These are phyloP conservation scores for Puccinia polysora DNA, from an alignment of 1,284 basidiomycete genomes.

Conservation along the genomic window DNA sequence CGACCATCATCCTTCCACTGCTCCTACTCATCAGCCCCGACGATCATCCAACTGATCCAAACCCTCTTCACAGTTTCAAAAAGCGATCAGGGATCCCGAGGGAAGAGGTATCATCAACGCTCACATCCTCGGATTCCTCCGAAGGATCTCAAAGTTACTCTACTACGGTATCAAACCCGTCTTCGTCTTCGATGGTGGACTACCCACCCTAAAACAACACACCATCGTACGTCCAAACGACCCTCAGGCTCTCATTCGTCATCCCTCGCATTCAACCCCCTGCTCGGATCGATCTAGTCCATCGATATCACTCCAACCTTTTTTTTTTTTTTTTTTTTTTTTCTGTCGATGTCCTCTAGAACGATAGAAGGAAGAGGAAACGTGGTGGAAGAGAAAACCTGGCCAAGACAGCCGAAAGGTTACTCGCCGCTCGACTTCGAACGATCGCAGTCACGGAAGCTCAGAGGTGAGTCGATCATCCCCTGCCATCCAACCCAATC, in stretches of 20 bases:
- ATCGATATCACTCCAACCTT: background rate
- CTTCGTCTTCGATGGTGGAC: conserved; percentile 94
- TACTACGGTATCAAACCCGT: conserved; percentile 94
- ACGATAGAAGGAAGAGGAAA: conserved; percentile 44
- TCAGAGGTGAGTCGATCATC: conserved; percentile 54
- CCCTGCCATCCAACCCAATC: background rate
- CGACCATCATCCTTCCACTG: no score
- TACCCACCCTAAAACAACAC: conserved; percentile 75
- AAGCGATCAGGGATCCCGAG: conserved; percentile 96
- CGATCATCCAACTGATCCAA: background rate
- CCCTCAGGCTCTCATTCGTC: conserved; percentile 50
- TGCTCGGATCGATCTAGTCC: background rate
- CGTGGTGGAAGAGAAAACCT: conserved; percentile 52
- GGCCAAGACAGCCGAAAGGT: conserved; percentile 63
- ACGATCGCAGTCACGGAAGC: conserved; percentile 78
- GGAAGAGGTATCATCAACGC: conserved; percentile 85
- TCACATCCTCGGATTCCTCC: conserved; percentile 87
- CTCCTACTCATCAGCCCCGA: background rate
- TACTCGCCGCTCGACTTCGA: conserved; percentile 89
- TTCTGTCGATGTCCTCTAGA: background rate
- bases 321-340: background rate
- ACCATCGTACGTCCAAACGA: conserved; percentile 76
- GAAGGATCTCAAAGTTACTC: conserved; percentile 86
- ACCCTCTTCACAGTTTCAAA: conserved; percentile 67
- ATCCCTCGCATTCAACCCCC: background rate